Evolutionary conservation across 306 rosid species (phyloP), one percentile per base, ranked within the genome.

Genomic region (Dryas octopetala): DNA sequence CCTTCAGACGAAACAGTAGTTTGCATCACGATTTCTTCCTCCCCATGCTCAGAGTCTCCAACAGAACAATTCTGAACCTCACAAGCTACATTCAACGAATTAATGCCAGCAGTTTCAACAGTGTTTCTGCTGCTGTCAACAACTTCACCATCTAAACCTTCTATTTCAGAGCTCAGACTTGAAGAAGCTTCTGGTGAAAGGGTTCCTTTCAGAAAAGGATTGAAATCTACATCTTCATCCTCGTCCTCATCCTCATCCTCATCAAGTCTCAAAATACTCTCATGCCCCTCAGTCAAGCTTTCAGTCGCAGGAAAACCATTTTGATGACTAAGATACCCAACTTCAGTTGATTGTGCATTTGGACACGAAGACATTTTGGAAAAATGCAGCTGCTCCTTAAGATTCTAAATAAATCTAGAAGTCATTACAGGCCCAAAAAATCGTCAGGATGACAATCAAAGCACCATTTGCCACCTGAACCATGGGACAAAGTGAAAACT

Each of bases 101-200:
- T 81, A 74, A 66, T 59, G 49, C 71, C 85, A 23, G 74, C 67
- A 50, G 77, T 58, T 60, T 54, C 78, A 57, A 46, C 3, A 16
- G 14, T 19, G 28, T 58, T 76, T 68, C 62, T 45, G 58, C 77
- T 75, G 70, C 85, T 83, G 50, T 74, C 79, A 68, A 83, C 86
- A 63, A 74, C 86, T 80, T 81, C 85, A 48, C 86, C 86, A 76
- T 88, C 89, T 71, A 90, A 83, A 79, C 88, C 95, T 74, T 88
- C 97, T 72, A 78, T 83, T 81, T 83, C 98, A 46, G 96, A 91
- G 85, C 97, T 94, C 86, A 90, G 83, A 82, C 97, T 91, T 17
- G 94, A 94, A 48, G 94, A 90, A 70, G 97, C 96, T 87, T 91
- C 97, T 2, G 80, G 89, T 5, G 88, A 94, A 64, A 65, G 89